phyloP scores from a whole-genome alignment of 1,284 basidiomycete genomes.

The Fomes fomentarius region DNA sequence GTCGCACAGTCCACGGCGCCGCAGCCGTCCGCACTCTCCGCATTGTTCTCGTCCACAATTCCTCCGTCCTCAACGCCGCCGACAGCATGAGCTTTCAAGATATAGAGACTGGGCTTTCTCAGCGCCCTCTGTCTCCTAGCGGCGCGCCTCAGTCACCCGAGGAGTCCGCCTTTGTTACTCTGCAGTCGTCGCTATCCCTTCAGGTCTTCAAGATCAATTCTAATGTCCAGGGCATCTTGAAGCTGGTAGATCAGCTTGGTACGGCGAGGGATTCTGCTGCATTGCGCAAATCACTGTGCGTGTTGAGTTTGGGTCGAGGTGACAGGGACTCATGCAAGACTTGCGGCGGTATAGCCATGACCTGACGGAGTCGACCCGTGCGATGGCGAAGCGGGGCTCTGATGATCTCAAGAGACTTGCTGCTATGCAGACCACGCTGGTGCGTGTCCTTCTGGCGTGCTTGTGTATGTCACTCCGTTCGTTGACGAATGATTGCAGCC shows the following conservation, averaged over 20 bases:
- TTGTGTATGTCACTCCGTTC: no score
- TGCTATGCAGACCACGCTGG: constrained; percentile 63
- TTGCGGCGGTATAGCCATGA: constrained; percentile 62
- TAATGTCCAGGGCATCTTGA: constrained; percentile 94
- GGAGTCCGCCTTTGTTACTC: constrained; percentile 73
- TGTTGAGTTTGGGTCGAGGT: constrained; percentile 16
- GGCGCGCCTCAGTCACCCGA: constrained; percentile 56
- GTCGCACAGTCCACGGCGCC: no score
- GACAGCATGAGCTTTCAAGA: constrained; percentile 76
- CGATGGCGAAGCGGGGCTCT: constrained; percentile 92
- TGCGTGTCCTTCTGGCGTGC: constrained; percentile 14
- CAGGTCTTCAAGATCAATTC: constrained; percentile 99
- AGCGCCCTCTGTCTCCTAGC: constrained; percentile 45
- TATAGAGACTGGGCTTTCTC: constrained; percentile 66
- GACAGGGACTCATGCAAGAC: neutral
- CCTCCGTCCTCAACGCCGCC: neutral
- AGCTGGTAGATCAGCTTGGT: constrained; percentile 90
- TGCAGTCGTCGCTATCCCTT: constrained; percentile 88
- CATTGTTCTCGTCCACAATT: constrained; percentile 2
- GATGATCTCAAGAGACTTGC: constrained; percentile 90
- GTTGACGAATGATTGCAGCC: no score
- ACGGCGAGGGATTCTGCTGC: constrained; percentile 75
- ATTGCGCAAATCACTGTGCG: constrained; percentile 81
- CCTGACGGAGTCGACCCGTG: constrained; percentile 90
- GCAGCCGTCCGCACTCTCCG: no score